phyloP scores from a whole-genome alignment of 148 eudicot genomes.

The Vaccinium corymbosum region DNA sequence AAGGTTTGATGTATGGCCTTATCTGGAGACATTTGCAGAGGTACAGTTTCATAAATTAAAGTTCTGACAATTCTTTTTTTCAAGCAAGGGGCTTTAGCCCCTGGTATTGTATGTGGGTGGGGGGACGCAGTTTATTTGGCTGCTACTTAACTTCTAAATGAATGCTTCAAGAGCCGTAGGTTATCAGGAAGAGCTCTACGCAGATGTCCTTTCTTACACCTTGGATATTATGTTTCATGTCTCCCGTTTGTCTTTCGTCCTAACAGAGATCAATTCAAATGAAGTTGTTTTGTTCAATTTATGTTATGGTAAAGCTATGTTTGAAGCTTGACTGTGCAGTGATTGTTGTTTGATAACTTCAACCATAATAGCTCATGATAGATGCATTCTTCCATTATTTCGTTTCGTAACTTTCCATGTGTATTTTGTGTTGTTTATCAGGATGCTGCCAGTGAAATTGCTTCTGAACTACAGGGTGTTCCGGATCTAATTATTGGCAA shows the following conservation, averaged over 20 bases:
- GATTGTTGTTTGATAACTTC: background rate
- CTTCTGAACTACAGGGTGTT: conserved; percentile 75
- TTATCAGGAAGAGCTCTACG: background rate
- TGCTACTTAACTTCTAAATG: background rate
- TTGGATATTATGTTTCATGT: background rate
- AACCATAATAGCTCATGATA: background rate
- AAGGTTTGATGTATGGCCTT: conserved; percentile 98
- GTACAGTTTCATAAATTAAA: conserved; percentile 27
- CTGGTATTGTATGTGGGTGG: background rate
- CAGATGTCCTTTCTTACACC: background rate
- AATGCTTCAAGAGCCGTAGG: background rate
- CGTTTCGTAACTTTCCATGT: background rate
- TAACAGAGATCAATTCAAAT: background rate
- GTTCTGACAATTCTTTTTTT: background rate
- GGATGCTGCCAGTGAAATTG: conserved; percentile 91
- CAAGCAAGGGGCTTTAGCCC: background rate
- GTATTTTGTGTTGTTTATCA: conserved; percentile 23
- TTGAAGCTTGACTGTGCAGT: background rate
- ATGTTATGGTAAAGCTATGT: background rate
- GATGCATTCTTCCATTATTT: background rate
- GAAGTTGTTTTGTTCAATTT: background rate
- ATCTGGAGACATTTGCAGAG: conserved; percentile 80
- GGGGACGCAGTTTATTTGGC: background rate
- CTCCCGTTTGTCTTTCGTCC: background rate
- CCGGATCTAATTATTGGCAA: conserved; percentile 95